Evolutionary conservation across 164 flowering plant species (phyloP).

Genomic region (Buxus sempervirens): DNA sequence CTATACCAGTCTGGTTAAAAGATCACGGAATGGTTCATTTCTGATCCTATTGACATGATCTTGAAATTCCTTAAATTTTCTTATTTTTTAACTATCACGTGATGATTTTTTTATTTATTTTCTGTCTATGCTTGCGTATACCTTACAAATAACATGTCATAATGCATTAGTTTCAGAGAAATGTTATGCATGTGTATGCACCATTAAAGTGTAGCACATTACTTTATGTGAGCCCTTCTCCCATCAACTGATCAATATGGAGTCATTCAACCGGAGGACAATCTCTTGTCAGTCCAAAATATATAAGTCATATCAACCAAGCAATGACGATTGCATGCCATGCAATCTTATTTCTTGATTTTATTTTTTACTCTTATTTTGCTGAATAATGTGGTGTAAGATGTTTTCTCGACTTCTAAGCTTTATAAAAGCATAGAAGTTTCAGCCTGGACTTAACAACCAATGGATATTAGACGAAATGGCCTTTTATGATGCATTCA

Average conservation of each 20-base stretch:
- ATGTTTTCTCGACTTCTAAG: no score
- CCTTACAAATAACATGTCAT: neutral
- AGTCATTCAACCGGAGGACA: neutral
- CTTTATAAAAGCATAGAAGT: no score
- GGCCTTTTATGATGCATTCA: neutral
- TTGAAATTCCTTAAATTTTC: neutral
- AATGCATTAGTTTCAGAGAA: neutral
- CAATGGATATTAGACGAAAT: neutral
- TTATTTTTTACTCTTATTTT: no score
- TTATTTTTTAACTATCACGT: neutral
- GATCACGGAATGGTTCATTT: constrained; percentile 52
- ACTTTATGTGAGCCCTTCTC: neutral
- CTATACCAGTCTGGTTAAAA: constrained; percentile 44
- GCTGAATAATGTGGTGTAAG: no score
- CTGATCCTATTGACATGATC: neutral
- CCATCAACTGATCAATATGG: neutral
- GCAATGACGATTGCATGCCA: neutral
- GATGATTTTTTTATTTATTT: neutral
- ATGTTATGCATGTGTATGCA: neutral
- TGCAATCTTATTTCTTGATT: neutral
- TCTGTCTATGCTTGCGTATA: neutral
- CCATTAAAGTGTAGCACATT: neutral
- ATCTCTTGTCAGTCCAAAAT: neutral
- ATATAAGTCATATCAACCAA: neutral
- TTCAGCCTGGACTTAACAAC: no score